Base-by-base conservation (phyloP, 306 rosid genomes). In the Gynostemma pentaphyllum region DNA sequence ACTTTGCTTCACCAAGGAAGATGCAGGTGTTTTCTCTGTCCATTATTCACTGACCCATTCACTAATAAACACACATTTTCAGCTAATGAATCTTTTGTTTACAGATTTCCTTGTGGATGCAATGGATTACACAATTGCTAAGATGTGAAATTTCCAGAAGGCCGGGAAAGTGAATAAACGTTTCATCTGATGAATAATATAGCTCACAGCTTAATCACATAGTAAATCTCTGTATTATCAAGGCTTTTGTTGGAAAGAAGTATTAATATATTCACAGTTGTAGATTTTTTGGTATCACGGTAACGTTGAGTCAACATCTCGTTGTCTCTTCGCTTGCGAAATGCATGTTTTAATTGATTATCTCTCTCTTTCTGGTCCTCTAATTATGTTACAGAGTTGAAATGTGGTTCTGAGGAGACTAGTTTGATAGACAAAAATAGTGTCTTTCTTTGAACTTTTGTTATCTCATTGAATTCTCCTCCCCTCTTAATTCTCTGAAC, bases 81-180 rank as follows among this genome's bases (percentile, higher is more conserved):
- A 9, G 22, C 15, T 55, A 23, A 4, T 34, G 28, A 56, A 3
- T 27, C 30, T 68, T 70, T 59, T 77, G 40, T 42, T 6, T 70
- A 80, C 88, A 92, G 99, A 92, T 70, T 92, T 84, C 75, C 76
- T 88, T 0, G 96, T 72, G 75, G 87, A 84, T 60, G 85, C 81
- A 2, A 82, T 92, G 96, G 99, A 86, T 68, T 78, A 84, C 69
- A 45, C 81, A 11, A 23, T 92, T 44, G 83, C 88, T 5, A 84
- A 80, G 74, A 68, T 86, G 30, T 88, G 79, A 85, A 73, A 68
- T 51, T 49, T 66, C 24, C 24, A 48, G 66, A 39, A 21, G 48
- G n/a, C n/a, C n/a, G n/a, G 49, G 27, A 74, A 26, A 69, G 79
- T 78, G 56, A 54, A 75, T 69, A 66, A 36, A 48, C 28, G 16